These are phyloP conservation scores for Ceratocystiopsis minuta DNA, from an alignment of 2,329 filamentous ascomycete species.

Conservation along the genomic window DNA sequence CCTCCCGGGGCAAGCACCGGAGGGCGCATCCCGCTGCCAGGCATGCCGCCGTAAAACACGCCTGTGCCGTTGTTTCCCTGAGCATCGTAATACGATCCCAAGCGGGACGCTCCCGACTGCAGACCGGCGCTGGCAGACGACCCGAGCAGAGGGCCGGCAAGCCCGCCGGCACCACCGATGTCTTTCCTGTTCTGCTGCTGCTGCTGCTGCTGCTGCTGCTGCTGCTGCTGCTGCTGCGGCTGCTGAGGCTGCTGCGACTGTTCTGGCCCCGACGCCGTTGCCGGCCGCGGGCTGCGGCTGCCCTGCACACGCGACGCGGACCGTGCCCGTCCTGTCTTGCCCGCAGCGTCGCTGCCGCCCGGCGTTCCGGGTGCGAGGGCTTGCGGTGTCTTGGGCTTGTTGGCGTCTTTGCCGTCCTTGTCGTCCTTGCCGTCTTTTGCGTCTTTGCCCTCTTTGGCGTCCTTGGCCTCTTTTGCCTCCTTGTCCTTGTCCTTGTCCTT, in stretches of 20 bases:
- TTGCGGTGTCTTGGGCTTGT: slow-evolving; percentile 18
- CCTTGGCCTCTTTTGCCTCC: slow-evolving; percentile 14
- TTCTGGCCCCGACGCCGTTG: background rate
- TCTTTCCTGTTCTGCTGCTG: too few species aligned
- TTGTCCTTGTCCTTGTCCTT: slow-evolving; percentile 21
- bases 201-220: background rate
- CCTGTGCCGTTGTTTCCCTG: too few species aligned
- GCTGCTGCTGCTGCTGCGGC: background rate
- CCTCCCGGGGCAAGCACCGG: too few species aligned
- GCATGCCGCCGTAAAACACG: too few species aligned
- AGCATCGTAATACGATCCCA: too few species aligned
- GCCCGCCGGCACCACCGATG: too few species aligned
- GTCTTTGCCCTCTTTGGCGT: slow-evolving; percentile 15
- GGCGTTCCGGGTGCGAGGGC: slow-evolving; percentile 29
- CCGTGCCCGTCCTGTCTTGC: slow-evolving; percentile 31
- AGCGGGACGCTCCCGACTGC: too few species aligned
- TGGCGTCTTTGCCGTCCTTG: slow-evolving; percentile 20
- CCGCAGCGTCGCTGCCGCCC: background rate
- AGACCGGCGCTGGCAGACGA: too few species aligned
- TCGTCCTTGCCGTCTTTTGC: slow-evolving; percentile 16
- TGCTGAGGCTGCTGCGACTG: background rate
- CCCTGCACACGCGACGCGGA: slow-evolving; percentile 31
- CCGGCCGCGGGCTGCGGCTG: slow-evolving; percentile 8
- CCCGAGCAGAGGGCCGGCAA: too few species aligned
- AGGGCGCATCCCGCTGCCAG: too few species aligned